Evolutionary conservation across 345 rosid species (phyloP), one percentile per base, ranked within the genome.

Genomic region (Euphorbia pulcherrima): DNA sequence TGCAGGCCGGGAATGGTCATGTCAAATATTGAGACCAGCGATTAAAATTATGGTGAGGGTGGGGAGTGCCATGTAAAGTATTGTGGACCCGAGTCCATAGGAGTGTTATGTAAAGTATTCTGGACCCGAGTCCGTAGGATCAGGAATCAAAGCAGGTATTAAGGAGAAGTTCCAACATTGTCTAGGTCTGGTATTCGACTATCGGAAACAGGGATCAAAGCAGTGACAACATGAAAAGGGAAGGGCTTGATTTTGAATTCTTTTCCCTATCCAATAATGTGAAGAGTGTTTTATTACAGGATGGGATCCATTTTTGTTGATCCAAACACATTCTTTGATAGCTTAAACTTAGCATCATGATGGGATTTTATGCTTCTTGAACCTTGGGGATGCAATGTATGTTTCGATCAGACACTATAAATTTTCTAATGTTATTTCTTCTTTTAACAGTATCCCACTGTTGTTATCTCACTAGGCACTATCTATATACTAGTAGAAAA

Each of bases 161-260:
- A 94, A 89, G 82, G 97, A 91, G 82, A 94, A 87, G 78, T 94
- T 90, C 77, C 91, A 92, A 52, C n/a, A n/a, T 85, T n/a, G 75
- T 48, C 67, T 94, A 94, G 86, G 59, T 70, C 9, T 33, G 16
- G 54, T n/a, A 16, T 62, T 30, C 50, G 50, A 64, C 64, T 9
- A 63, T 48, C 17, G 8, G 20, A 62, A 57, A 17, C 47, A 58
- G 47, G 30, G 33, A 30, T 3, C 46, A n/a, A 7, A 47, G 52
- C 20, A 16, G 20, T 13, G 52, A 47, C 52, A 47, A 47, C 52
- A 39, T 39, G 44, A 39, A 39, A 12, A 39, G 44, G 10, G 10
- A 39, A 12, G 44, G 12, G 44, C 10, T 39, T 39, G 12, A 12
- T 39, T 5, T 39, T 39, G 44, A 39, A 39, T 39, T 39, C 44